Evolutionary conservation across 1,284 basidiomycete species (phyloP), one percentile per base, ranked within the genome.

Genomic region (Hemileia vastatrix): DNA sequence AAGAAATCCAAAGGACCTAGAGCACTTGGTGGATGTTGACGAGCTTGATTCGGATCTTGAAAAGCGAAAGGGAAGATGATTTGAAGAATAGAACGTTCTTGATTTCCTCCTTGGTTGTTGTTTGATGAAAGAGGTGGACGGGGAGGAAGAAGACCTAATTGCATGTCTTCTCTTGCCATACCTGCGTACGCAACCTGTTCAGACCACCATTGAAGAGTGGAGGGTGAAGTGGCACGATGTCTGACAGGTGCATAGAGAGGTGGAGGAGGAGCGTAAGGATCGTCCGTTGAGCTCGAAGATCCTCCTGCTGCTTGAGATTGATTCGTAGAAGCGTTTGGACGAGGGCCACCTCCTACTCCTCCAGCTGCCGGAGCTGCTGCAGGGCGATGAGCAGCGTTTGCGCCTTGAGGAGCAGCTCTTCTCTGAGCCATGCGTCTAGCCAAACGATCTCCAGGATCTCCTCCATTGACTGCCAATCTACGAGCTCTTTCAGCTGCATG

Each of bases 131-230:
- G 27, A 27, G 27, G 27, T 40, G 36, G 36, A 40, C 36, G 36
- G 15, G 36, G 36, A 6, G 62, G 65, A 3, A 66, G 40, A 2
- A 70, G 45, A 1, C 69, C 70, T 2, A 71, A 45, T 23, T 71
- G 64, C 6, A 23, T 57, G 59, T 70, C 70, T 21, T 71, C 70
- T 3, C 43, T 48, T n/a, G 65, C 65, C 13, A 71, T 52, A 3
- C 65, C 65, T 36, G 68, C 45, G 36, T 61, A 70, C 1, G 70
- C 64, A 33, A 71, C 51, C 11, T 51, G 53, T 33, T 71, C 70
- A 36, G 70, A 56, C 33, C 66, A 67, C 61, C 62, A 70, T 33
- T 66, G 65, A 23, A 57, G 32, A 1, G 57, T 55, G 15, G 67
- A 64, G 15, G 53, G 57, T 5, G 66, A 54, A 4, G 54, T 40